Conservation (phyloP, 345 rosid genomes). For the Rhodamnia rubescens region DNA sequence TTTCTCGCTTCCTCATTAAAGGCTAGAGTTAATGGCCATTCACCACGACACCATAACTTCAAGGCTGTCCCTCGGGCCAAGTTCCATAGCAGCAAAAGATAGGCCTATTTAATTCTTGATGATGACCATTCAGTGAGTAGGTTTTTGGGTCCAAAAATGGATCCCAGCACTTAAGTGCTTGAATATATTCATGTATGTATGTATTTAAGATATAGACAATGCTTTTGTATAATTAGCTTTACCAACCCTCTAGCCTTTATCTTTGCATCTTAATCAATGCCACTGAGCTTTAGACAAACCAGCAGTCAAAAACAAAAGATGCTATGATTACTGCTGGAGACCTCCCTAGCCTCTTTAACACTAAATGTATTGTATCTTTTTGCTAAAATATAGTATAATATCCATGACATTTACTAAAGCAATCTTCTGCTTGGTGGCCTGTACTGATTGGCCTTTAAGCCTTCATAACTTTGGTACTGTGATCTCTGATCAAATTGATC, state of each 20-base stretch:
- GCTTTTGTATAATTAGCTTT: constrained; percentile 1
- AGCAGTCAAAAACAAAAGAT: constrained; percentile 18
- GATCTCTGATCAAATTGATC: constrained; percentile 7
- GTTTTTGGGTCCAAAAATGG: not conserved
- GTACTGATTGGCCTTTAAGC: not conserved
- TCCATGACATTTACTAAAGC: not conserved
- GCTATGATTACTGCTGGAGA: not conserved
- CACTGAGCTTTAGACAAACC: constrained; percentile 26
- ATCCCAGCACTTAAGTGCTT: not conserved
- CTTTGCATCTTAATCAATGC: constrained; percentile 40
- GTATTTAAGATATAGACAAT: not conserved
- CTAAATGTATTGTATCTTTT: not conserved
- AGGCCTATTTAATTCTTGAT: not conserved
- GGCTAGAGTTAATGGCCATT: not conserved
- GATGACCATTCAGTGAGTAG: constrained; percentile 1
- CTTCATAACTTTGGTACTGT: not conserved
- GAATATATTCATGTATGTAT: not conserved
- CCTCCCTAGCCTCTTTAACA: not conserved
- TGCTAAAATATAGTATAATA: not conserved
- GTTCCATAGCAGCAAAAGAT: not conserved
- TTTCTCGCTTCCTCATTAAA: not conserved
- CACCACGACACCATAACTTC: not conserved
- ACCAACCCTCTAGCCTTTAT: constrained; percentile 15
- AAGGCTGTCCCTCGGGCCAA: not conserved
- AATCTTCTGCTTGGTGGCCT: not conserved